phyloP scores from a whole-genome alignment of 345 rosid genomes.

The Syzygium aromaticum region DNA sequence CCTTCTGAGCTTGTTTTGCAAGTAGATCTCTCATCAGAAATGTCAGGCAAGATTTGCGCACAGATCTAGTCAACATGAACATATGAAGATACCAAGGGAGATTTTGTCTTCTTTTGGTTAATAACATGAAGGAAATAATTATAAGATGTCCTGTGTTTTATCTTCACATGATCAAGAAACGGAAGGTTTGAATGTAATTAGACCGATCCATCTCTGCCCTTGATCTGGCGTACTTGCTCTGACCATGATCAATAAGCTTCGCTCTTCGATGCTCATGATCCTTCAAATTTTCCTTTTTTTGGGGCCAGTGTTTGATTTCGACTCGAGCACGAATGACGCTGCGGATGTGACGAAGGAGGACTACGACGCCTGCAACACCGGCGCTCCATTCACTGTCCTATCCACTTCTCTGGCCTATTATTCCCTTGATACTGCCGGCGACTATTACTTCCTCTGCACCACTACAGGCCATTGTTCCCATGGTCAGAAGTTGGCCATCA shows the following conservation, averaged over 20 bases:
- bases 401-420: conserved; percentile 20
- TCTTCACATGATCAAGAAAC: neutral
- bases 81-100: too few relatives aligned
- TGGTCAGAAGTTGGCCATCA: conserved; percentile 24
- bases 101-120: too few relatives aligned
- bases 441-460: conserved; percentile 25
- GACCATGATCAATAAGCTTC: neutral
- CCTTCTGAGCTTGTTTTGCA: neutral
- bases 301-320: conserved; percentile 25
- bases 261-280: neutral
- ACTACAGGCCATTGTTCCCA: conserved; percentile 20
- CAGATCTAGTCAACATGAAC: neutral
- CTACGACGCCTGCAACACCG: conserved; percentile 23
- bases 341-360: conserved; percentile 20
- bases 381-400: conserved; percentile 1
- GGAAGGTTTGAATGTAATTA: neutral
- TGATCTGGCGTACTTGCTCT: neutral
- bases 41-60: neutral
- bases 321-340: conserved; percentile 21
- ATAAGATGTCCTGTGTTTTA: too few relatives aligned
- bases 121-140: too few relatives aligned
- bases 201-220: neutral
- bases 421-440: conserved; percentile 26
- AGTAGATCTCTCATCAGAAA: neutral
- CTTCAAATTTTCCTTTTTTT: neutral